A percentile compares a stretch with the other conserved stretches of the same genome.
Evolutionary conservation across 2,329 filamentous ascomycete genomes (phyloP).

Genomic region (Pseudogymnoascus sp.): DNA sequence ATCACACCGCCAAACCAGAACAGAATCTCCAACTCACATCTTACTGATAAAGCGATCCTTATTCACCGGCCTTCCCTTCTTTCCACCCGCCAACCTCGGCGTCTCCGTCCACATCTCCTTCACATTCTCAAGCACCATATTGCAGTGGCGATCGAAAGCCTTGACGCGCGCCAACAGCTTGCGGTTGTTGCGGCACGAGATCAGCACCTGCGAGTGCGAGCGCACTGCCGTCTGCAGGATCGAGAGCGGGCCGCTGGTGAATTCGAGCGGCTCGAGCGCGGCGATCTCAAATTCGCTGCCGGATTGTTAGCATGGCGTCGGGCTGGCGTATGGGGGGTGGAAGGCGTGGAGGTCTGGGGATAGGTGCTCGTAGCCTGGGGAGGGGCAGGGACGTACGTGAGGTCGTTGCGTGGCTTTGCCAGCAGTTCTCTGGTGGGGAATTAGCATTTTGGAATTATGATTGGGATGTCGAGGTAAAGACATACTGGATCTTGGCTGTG

Average conservation of each 20-base stretch:
- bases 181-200: slow-evolving; percentile 96
- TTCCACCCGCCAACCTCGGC: slow-evolving; percentile 72
- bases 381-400: slow-evolving; percentile 62
- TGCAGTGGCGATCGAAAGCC: slow-evolving; percentile 97
- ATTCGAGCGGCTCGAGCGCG: slow-evolving; percentile 71
- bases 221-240: slow-evolving; percentile 96
- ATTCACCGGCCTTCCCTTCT: slow-evolving; percentile 86
- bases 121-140: slow-evolving; percentile 96
- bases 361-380: slow-evolving; percentile 14
- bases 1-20: slow-evolving; percentile 14
- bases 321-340: not conserved
- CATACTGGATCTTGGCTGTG: slow-evolving; percentile 61
- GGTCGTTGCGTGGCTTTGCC: slow-evolving; percentile 79
- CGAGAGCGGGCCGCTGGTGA: slow-evolving; percentile 74
- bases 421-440: slow-evolving; percentile 65
- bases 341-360: slow-evolving; percentile 17
- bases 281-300: slow-evolving; percentile 83
- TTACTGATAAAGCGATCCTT: slow-evolving; percentile 98
- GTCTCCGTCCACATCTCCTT: slow-evolving; percentile 99
- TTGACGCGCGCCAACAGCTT: slow-evolving; percentile 96
- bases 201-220: slow-evolving; percentile 90
- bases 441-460: slow-evolving; percentile 18
- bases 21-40: slow-evolving; percentile 53
- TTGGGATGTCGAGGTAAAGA: not conserved
- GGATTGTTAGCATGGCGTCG: slow-evolving; percentile 18